These are phyloP conservation scores for Pichia rugopelliculosa DNA, from an alignment of 805 yeast species.

Conservation along the genomic window DNA sequence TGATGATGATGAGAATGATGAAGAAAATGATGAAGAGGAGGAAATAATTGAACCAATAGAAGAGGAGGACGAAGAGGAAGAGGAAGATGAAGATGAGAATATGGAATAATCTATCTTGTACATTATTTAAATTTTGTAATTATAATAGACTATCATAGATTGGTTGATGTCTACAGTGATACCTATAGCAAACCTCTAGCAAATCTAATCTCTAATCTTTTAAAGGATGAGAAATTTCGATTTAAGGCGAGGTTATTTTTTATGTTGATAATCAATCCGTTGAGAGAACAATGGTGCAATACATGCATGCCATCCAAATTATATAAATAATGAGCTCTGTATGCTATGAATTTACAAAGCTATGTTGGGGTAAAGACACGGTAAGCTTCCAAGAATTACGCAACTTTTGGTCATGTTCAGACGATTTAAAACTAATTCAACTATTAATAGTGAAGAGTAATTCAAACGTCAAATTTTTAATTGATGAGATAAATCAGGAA, in stretches of 20 bases:
- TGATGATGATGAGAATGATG: constrained; percentile 2
- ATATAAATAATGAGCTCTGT: neutral
- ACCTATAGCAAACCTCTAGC: too few relatives aligned
- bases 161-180: too few relatives aligned
- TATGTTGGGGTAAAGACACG: neutral
- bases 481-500: neutral
- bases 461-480: neutral
- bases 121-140: neutral
- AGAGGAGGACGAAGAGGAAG: neutral
- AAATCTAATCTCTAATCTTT: too few relatives aligned
- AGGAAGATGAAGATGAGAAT: constrained; percentile 2
- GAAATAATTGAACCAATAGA: constrained; percentile 2
- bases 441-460: neutral
- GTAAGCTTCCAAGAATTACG: neutral
- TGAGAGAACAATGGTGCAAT: too few relatives aligned
- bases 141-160: neutral
- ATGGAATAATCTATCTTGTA: neutral
- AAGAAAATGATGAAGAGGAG: neutral
- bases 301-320: too few relatives aligned
- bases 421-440: neutral
- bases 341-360: neutral
- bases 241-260: too few relatives aligned
- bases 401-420: neutral
- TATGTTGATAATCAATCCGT: too few relatives aligned
- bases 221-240: too few relatives aligned